phyloP scores from a whole-genome alignment of 805 yeast species.

The Wickerhamomyces rabaulensis region DNA sequence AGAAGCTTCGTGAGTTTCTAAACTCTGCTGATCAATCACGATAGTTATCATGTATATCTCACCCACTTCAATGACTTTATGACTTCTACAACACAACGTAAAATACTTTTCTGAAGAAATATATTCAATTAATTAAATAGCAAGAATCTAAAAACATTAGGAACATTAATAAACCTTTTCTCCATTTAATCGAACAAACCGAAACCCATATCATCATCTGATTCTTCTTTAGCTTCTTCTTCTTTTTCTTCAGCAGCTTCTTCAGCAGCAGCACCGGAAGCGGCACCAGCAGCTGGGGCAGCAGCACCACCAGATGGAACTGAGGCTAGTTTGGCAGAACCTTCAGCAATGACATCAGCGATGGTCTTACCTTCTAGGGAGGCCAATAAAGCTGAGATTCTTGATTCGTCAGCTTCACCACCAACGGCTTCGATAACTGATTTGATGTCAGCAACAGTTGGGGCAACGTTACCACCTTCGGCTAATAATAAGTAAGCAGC shows the following conservation, averaged over 20 bases:
- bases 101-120: background rate
- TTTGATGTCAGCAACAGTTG: constrained; percentile 74
- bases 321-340: constrained; percentile 74
- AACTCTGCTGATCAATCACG: too few species aligned
- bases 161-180: background rate
- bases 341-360: constrained; percentile 71
- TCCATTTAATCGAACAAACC: constrained; percentile 58
- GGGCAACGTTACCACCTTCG: constrained; percentile 82
- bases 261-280: constrained; percentile 49
- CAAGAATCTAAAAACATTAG: background rate
- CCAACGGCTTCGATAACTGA: constrained; percentile 70
- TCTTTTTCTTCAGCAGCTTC: constrained; percentile 44
- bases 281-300: constrained; percentile 52
- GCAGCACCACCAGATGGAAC: constrained; percentile 84
- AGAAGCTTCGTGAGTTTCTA: constrained; percentile 4
- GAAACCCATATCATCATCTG: constrained; percentile 73
- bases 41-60: too few species aligned
- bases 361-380: constrained; percentile 74
- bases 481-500: constrained; percentile 89
- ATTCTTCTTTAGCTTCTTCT: constrained; percentile 43
- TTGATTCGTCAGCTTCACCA: constrained; percentile 75
- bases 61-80: too few species aligned
- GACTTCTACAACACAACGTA: too few species aligned
- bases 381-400: constrained; percentile 62
- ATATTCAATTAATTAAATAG: background rate